A percentile compares a stretch with the other conserved stretches of the same genome.
These are phyloP conservation scores for Urtica urens DNA, from an alignment of 306 rosid genomes.

Conservation along the genomic window DNA sequence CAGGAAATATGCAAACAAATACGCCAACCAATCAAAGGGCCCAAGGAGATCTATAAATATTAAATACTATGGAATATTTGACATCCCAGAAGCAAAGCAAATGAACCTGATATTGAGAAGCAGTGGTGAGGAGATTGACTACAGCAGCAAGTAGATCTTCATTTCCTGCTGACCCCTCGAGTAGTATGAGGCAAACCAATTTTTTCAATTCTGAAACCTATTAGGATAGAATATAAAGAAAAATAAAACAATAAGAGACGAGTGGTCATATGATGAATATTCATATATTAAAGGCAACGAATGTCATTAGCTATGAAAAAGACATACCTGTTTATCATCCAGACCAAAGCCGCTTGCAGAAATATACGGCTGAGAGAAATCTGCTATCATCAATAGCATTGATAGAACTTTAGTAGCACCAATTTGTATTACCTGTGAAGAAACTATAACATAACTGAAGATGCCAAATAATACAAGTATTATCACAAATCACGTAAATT, in stretches of 20 bases:
- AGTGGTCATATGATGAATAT: conserved; percentile 3
- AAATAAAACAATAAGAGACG: conserved; percentile 5
- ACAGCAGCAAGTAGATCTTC: conserved; percentile 76
- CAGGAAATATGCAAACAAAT: no score
- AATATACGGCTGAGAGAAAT: conserved; percentile 44
- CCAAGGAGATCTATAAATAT: no score
- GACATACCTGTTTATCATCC: conserved; percentile 63
- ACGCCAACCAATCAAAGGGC: no score
- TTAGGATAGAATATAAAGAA: conserved; percentile 12
- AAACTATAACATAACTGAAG: conserved; percentile 12
- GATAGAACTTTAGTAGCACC: conserved; percentile 75
- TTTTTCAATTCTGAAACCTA: conserved; percentile 58
- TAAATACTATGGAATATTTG: background rate
- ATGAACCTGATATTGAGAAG: conserved; percentile 72
- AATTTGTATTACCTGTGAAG: conserved; percentile 60
- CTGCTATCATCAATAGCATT: conserved; percentile 46
- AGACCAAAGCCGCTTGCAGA: conserved; percentile 52
- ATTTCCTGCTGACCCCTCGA: conserved; percentile 43
- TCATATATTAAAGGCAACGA: conserved; percentile 8
- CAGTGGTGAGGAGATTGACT: conserved; percentile 59
- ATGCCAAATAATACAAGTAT: conserved; percentile 15
- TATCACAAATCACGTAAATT: no score
- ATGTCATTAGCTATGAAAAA: conserved; percentile 11
- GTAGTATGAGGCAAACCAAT: conserved; percentile 42
- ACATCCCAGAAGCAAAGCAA: conserved; percentile 7